phyloP scores from a whole-genome alignment of 768 basidiomycete species.

The Xerocomus potaroensis region DNA sequence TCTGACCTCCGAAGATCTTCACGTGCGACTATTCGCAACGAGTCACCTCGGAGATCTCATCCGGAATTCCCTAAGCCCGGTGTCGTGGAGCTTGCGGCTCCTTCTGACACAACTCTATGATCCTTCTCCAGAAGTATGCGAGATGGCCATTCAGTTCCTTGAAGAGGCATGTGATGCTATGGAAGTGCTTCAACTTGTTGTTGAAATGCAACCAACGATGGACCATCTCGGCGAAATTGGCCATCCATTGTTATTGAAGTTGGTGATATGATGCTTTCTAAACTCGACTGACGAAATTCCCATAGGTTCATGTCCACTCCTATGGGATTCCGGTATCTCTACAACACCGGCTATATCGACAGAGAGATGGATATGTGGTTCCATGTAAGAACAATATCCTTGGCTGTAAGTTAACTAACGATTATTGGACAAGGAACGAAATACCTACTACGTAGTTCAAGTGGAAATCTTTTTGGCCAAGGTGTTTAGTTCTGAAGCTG shows the following conservation, averaged over 20 bases:
- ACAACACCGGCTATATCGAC: constrained; percentile 89
- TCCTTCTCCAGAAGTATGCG: constrained; percentile 83
- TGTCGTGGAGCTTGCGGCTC: constrained; percentile 86
- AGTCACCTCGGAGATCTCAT: constrained; percentile 81
- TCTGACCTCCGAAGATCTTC: constrained; percentile 88
- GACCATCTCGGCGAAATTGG: constrained; percentile 95
- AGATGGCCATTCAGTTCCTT: constrained; percentile 83
- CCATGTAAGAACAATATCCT: constrained; percentile 51
- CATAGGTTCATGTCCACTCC: constrained; percentile 90
- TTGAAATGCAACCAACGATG: constrained; percentile 91
- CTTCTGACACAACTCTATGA: constrained; percentile 96
- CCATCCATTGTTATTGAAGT: constrained; percentile 85
- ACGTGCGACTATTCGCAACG: constrained; percentile 85
- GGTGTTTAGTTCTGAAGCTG: constrained; percentile 54
- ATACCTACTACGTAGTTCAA: constrained; percentile 88
- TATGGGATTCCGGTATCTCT: constrained; percentile 88
- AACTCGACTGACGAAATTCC: neutral
- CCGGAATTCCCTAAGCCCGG: constrained; percentile 54
- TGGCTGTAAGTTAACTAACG: constrained; percentile 5
- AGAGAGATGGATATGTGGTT: constrained; percentile 97
- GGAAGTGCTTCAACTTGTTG: constrained; percentile 82
- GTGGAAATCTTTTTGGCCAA: constrained; percentile 89
- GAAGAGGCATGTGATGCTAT: constrained; percentile 86
- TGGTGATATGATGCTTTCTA: constrained; percentile 19
- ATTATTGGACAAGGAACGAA: constrained; percentile 67